Evolutionary conservation across 148 eudicot species (phyloP), one percentile per base, ranked within the genome.

Genomic region (Polygonum maritimum): DNA sequence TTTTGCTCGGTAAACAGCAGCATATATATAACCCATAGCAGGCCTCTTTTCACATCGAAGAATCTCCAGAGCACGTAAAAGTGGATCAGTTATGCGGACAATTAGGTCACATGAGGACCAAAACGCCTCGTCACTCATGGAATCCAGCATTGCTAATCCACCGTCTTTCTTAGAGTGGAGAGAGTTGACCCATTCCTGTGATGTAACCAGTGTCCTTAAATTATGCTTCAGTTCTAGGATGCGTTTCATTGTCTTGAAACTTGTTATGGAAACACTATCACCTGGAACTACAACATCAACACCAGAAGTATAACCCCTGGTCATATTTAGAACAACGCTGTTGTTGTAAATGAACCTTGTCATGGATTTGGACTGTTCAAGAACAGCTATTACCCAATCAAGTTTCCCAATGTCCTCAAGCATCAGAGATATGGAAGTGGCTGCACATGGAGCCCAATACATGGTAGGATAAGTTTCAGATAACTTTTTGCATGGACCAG

Each of bases 151-250:
- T 7, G 84, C 85, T 77, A 84, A 83, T 41, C 90, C 98, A 71
- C 86, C 96, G 41, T 88, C 81, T 51, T 80, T 87, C 79, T 92
- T 92, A 9, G 97, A 92, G 77, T 87, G 92, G 65, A 85, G 87
- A 45, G 97, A 90, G 80, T 88, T 93, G 80, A 92, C 88, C 98
- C 98, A 95, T 79, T 95, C 98, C 82, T 89, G 97, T 60, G 98
- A 92, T 13, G 97, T 92, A 78, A 95, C 89, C 84, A 92, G 84
- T 71, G 93, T 89, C 60, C 89, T 93, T 83, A 95, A 84, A 84
- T 88, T 87, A 83, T 89, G 93, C 81, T 86, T 92, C 45, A 90
- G 84, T 77, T 85, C 78, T 22, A 89, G 85, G 84, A 95, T 87
- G 73, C 91, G 78, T 80, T 89, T 95, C 71, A 95, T 69, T 36